Conservation (phyloP, 2,329 filamentous ascomycete genomes). For the Rutstroemia sp. region DNA sequence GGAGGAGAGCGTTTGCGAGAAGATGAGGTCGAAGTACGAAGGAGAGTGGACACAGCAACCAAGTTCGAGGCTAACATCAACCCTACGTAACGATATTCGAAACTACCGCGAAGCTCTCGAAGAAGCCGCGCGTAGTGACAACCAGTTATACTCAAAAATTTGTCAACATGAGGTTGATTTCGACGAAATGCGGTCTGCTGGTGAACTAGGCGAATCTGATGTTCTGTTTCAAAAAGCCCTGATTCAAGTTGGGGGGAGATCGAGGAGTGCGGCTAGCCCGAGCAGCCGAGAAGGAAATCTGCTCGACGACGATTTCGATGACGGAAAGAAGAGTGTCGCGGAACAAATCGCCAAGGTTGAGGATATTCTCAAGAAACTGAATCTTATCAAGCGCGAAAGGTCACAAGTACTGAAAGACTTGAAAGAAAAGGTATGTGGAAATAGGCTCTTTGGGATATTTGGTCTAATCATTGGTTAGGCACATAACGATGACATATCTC, state of each 20-base stretch:
- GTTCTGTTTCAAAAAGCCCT: constrained; percentile 83
- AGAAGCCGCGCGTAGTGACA: constrained; percentile 81
- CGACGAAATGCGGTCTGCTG: constrained; percentile 88
- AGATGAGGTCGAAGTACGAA: constrained; percentile 97
- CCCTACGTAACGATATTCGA: constrained; percentile 76
- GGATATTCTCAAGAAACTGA: constrained; percentile 83
- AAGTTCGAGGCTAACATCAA: constrained; percentile 81
- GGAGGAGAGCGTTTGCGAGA: constrained; percentile 97
- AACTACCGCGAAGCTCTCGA: constrained; percentile 86
- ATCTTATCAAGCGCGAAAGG: constrained; percentile 84
- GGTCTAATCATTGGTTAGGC: constrained; percentile 46
- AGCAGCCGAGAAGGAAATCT: constrained; percentile 61
- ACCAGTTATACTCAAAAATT: constrained; percentile 73
- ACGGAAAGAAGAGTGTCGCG: constrained; percentile 69
- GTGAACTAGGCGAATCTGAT: constrained; percentile 79
- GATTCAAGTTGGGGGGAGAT: constrained; percentile 62
- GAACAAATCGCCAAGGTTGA: constrained; percentile 89
- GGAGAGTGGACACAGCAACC: constrained; percentile 96
- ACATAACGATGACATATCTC: constrained; percentile 94
- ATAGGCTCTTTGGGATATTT: background rate
- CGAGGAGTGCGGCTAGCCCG: constrained; percentile 50
- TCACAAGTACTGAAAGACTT: constrained; percentile 91
- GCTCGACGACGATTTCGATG: constrained; percentile 86
- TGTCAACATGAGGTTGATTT: constrained; percentile 83
- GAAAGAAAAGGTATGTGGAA: constrained; percentile 85